A percentile compares a stretch with the other conserved stretches of the same genome.
These are phyloP conservation scores for Ophiostoma montium DNA, from an alignment of 2,329 filamentous ascomycete species.

Conservation along the genomic window DNA sequence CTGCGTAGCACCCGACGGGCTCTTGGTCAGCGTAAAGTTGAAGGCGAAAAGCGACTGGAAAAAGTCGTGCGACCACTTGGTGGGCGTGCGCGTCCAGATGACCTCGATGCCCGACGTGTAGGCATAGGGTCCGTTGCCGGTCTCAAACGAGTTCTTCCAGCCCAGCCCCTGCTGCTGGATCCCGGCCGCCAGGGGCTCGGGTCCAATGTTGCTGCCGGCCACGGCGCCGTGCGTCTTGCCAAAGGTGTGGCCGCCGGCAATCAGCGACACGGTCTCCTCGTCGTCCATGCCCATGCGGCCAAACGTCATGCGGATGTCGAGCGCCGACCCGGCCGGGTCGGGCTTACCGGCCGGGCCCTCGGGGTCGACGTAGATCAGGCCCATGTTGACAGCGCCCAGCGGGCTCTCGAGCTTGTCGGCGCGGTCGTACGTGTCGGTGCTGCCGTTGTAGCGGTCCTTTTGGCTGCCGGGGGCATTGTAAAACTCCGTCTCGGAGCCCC, in stretches of 20 bases:
- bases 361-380: conserved; percentile 71
- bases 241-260: conserved; percentile 65
- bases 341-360: conserved; percentile 61
- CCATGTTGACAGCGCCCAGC: conserved; percentile 56
- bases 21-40: conserved; percentile 65
- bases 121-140: conserved; percentile 56
- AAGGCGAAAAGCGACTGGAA: conserved; percentile 65
- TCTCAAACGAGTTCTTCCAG: conserved; percentile 50
- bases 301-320: conserved; percentile 63
- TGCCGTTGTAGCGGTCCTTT: conserved; percentile 44
- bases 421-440: conserved; percentile 52
- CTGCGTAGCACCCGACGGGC: conserved; percentile 62
- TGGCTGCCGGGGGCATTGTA: neutral
- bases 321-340: conserved; percentile 53
- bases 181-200: conserved; percentile 50
- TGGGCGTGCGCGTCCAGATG: conserved; percentile 63
- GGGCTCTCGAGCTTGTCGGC: conserved; percentile 47
- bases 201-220: conserved; percentile 46
- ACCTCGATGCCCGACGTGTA: conserved; percentile 69
- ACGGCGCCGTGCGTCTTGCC: conserved; percentile 71
- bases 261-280: conserved; percentile 67
- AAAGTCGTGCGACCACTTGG: conserved; percentile 62
- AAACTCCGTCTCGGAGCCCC: conserved; percentile 54
- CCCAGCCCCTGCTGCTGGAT: conserved; percentile 58
- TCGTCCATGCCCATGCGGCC: conserved; percentile 73